Conservation (phyloP, 805 yeast species). For the Candida nemodendra region DNA sequence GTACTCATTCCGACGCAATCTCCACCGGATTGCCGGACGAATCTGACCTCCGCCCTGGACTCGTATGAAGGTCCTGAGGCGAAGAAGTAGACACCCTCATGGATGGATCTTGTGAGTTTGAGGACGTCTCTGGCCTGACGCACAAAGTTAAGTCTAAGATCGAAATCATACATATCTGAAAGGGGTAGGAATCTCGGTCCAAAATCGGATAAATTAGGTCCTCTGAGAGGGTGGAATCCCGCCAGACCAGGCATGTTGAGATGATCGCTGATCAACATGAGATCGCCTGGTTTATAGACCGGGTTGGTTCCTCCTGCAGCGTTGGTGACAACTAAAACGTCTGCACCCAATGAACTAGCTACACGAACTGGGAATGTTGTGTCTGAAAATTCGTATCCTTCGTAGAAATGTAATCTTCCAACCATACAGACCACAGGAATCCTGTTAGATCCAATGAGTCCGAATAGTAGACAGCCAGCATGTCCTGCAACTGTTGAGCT, state of each 20-base stretch:
- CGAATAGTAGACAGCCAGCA: constrained; percentile 78
- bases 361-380: constrained; percentile 86
- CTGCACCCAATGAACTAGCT: constrained; percentile 60
- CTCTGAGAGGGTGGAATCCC: constrained; percentile 84
- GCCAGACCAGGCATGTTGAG: constrained; percentile 88
- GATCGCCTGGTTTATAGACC: constrained; percentile 72
- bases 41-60: constrained; percentile 85
- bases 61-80: constrained; percentile 96
- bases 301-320: constrained; percentile 91
- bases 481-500: constrained; percentile 89
- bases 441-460: constrained; percentile 61
- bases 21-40: constrained; percentile 70
- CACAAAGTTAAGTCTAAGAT: constrained; percentile 62
- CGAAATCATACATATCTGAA: constrained; percentile 84
- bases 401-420: constrained; percentile 90
- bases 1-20: constrained; percentile 98
- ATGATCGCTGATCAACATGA: constrained; percentile 90
- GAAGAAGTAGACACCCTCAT: constrained; percentile 84
- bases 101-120: constrained; percentile 55
- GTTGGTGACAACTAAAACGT: constrained; percentile 77
- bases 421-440: constrained; percentile 91
- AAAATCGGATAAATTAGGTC: constrained; percentile 73
- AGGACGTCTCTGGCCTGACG: constrained; percentile 44
- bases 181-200: constrained; percentile 89
- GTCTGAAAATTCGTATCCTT: constrained; percentile 80